phyloP scores from a whole-genome alignment of 805 yeast genomes.

The Cyberlindnera americana region DNA sequence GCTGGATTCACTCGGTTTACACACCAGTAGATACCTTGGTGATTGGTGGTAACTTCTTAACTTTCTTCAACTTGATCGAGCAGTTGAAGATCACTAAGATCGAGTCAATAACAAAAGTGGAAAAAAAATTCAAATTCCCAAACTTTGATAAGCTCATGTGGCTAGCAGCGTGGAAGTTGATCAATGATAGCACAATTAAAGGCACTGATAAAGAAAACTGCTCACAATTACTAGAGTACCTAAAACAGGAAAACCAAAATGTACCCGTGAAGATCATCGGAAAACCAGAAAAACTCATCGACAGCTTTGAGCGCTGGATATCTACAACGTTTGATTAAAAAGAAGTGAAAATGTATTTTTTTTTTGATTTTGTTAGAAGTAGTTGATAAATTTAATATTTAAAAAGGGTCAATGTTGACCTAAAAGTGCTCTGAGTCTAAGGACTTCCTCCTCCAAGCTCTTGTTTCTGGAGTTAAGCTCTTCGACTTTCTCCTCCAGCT shows the following conservation, averaged over 20 bases:
- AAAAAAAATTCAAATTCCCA: slow-evolving; percentile 75
- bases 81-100: slow-evolving; percentile 61
- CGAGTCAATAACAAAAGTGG: slow-evolving; percentile 69
- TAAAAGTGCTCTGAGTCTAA: slow-evolving; percentile 51
- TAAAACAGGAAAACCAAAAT: slow-evolving; percentile 5
- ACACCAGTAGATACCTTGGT: slow-evolving; percentile 80
- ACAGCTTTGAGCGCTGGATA: slow-evolving; percentile 8
- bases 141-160: slow-evolving; percentile 67
- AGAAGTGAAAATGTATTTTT: slow-evolving; percentile 3
- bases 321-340: background rate
- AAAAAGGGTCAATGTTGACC: slow-evolving; percentile 23
- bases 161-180: slow-evolving; percentile 44
- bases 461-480: slow-evolving; percentile 55
- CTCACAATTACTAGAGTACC: slow-evolving; percentile 6
- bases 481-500: slow-evolving; percentile 76
- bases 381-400: too few relatives aligned
- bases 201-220: slow-evolving; percentile 12
- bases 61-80: slow-evolving; percentile 50
- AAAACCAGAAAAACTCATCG: slow-evolving; percentile 7
- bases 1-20: slow-evolving; percentile 90
- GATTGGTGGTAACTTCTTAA: slow-evolving; percentile 84
- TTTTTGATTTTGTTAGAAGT: too few relatives aligned
- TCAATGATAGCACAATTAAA: slow-evolving; percentile 1
- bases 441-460: slow-evolving; percentile 60
- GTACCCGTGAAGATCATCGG: slow-evolving; percentile 16